phyloP scores from a whole-genome alignment of 148 eudicot species.

The Polygonum maritimum region DNA sequence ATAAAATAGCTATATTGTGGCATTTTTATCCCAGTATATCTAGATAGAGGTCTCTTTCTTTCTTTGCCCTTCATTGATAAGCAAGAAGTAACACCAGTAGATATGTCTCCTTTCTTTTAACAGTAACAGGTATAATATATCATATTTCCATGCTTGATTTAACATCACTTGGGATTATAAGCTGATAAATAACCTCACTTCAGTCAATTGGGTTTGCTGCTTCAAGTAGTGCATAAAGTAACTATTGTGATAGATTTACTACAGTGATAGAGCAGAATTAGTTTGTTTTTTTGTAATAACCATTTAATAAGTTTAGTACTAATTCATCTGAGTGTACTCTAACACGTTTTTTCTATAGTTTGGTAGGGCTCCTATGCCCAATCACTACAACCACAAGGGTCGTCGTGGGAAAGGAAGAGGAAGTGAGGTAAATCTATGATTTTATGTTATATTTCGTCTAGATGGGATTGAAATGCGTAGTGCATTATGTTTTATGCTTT shows the following conservation, averaged over 20 bases:
- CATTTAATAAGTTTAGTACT: not conserved
- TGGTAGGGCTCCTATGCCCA: slow-evolving; percentile 25
- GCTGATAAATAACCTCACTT: too few relatives aligned
- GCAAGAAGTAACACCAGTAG: too few relatives aligned
- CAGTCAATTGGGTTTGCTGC: too few relatives aligned
- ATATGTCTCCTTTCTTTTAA: too few relatives aligned
- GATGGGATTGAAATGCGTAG: not conserved
- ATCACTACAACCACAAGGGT: slow-evolving; percentile 23
- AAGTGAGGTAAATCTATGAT: slow-evolving; percentile 27
- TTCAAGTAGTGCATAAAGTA: too few relatives aligned
- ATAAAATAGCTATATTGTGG: not conserved
- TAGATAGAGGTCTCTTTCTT: not conserved
- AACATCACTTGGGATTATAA: too few relatives aligned
- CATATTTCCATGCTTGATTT: too few relatives aligned
- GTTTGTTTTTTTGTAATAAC: not conserved
- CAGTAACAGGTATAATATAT: too few relatives aligned
- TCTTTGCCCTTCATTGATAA: too few relatives aligned
- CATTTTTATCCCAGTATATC: not conserved
- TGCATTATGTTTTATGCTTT: too few relatives aligned
- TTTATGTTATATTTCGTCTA: not conserved
- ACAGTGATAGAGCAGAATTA: too few relatives aligned
- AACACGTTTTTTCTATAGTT: slow-evolving; percentile 15
- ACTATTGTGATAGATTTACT: too few relatives aligned
- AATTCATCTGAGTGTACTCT: not conserved
- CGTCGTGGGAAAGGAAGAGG: slow-evolving; percentile 37